Percentiles rank a stretch among this genome's conserved stretches.
These are phyloP conservation scores for Pyrrhoderma lamaoense DNA, from an alignment of 1,284 basidiomycete genomes.

Conservation along the genomic window DNA sequence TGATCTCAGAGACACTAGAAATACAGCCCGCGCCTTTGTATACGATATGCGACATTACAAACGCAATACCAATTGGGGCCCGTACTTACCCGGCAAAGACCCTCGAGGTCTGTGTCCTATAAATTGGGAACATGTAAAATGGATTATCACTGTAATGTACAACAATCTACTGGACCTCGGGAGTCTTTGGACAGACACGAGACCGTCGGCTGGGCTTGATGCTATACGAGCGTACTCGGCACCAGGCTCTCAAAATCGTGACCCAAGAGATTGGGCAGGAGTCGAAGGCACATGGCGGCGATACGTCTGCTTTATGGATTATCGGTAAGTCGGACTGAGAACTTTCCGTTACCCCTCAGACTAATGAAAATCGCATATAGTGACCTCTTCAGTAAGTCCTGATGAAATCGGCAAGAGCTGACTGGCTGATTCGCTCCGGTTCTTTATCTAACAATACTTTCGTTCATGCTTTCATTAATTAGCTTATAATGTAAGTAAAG, in stretches of 20 bases:
- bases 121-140: constrained; percentile 57
- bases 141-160: constrained; percentile 50
- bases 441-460: too few species aligned
- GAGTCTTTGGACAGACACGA: constrained; percentile 28
- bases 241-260: constrained; percentile 29
- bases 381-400: constrained; percentile 47
- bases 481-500: constrained; percentile 53
- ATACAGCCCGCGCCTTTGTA: constrained; percentile 44
- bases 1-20: constrained; percentile 28
- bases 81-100: constrained; percentile 34
- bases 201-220: constrained; percentile 44
- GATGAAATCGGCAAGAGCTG: not conserved
- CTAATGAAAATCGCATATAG: constrained; percentile 26
- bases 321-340: constrained; percentile 39
- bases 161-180: constrained; percentile 50
- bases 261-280: constrained; percentile 55
- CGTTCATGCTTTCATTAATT: not conserved
- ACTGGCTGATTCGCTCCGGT: too few species aligned
- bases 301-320: constrained; percentile 70
- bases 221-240: constrained; percentile 46
- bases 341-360: constrained; percentile 8
- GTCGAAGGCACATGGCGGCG: constrained; percentile 62
- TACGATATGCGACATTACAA: constrained; percentile 59
- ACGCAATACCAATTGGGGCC: constrained; percentile 46
- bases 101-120: constrained; percentile 25